Evolutionary conservation across 257 asterid species (phyloP), one percentile per base, ranked within the genome.

Genomic region (Scutellaria barbata): DNA sequence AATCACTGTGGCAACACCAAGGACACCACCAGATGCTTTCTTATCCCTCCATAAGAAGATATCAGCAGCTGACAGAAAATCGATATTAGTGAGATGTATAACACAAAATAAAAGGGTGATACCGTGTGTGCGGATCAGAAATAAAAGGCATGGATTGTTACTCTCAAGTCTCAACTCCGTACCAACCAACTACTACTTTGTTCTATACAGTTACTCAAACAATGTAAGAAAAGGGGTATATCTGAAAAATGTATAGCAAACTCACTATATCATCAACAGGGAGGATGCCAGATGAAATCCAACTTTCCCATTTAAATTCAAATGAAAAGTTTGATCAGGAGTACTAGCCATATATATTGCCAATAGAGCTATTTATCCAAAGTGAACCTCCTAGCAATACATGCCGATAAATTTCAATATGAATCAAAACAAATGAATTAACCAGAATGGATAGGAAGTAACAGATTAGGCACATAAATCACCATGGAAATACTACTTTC

Each of bases 11-110:
- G 87, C 95, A 80, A 83, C 82, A 67, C 97, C 95, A 71, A 90
- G 84, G 75, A 90, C 96, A 4, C 87, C 85, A 72, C 84, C 90
- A 62, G 97, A 72, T 72, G 84, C 73, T 80, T 89, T 89, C 88
- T 89, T 87, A 82, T 91, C 89, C 81, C 90, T 85, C 97, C 97
- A 91, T 14, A 91, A 75, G 73, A 87, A 85, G 77, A 91, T 79
- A 75, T 89, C 92, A 78, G 97, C 97, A 78, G 96, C 97, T 91
- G 89, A 66, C 52, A 35, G 20, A 74, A 70, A 70, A 71, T 10
- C 10, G 74, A 56, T 55, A 10, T 59, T 48, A 10, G 14, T 79
- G 52, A 82, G 76, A 53, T 37, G 14, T 20, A 20, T 33, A 25
- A 40, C 52, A 68, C 47, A 54, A 46, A 54, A 46, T 47, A 54